phyloP scores from a whole-genome alignment of 306 rosid genomes.

The Quillaja saponaria region DNA sequence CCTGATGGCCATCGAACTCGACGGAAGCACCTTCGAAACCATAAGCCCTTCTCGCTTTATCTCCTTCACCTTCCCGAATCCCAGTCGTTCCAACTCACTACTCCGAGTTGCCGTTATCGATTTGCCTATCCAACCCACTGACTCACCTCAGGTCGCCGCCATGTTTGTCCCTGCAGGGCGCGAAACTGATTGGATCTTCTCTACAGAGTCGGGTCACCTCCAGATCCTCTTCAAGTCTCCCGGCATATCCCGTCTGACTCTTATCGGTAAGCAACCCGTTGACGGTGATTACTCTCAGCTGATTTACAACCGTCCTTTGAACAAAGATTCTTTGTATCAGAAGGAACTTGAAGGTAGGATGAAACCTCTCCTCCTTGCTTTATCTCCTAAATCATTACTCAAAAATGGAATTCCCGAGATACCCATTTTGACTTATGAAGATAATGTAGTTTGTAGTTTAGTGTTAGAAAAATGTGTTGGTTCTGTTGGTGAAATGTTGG shows the following conservation, averaged over 20 bases:
- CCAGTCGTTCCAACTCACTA: conserved; percentile 37
- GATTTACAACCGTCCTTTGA: conserved; percentile 43
- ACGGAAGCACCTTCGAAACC: conserved; percentile 46
- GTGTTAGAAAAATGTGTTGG: conserved; percentile 57
- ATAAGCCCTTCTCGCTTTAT: conserved; percentile 58
- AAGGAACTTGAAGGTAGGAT: conserved; percentile 46
- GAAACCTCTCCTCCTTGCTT: conserved; percentile 69
- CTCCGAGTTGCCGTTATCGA: conserved; percentile 83
- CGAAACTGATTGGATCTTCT: conserved; percentile 83
- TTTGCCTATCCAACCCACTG: conserved; percentile 46
- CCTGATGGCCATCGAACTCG: conserved; percentile 52
- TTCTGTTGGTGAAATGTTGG: conserved; percentile 74
- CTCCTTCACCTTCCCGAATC: conserved; percentile 65
- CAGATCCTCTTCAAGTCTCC: conserved; percentile 65
- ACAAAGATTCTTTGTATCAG: conserved; percentile 23
- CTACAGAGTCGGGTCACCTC: conserved; percentile 64
- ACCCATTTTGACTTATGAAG: conserved; percentile 68
- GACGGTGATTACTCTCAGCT: neutral
- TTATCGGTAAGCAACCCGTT: conserved; percentile 46
- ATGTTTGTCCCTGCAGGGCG: conserved; percentile 73
- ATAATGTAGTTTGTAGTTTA: conserved; percentile 49
- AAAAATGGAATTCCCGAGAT: conserved; percentile 56
- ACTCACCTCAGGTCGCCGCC: conserved; percentile 53
- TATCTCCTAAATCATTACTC: conserved; percentile 67
- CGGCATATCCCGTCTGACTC: conserved; percentile 60